Percentiles rank a stretch among this genome's conserved stretches.
Conservation (phyloP, 192 early-diverging fungal genomes). For the Funneliformis mosseae region DNA sequence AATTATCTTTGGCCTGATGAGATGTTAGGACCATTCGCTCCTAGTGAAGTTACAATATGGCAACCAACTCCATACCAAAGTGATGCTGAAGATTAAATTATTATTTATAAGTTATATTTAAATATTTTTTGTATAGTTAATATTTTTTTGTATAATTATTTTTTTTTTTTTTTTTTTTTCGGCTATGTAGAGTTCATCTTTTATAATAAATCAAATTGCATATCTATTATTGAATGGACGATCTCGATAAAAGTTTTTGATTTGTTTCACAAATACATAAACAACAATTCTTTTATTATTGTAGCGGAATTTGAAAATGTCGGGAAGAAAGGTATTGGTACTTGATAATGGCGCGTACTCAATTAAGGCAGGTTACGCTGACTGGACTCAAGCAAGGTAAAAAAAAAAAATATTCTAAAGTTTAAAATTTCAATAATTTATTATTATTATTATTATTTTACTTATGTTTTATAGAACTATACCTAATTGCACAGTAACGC, state of each 20-base stretch:
- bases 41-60: slow-evolving; percentile 23
- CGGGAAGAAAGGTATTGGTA: slow-evolving; percentile 44
- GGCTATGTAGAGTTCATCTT: no score
- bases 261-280: no score
- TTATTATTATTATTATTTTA: background rate
- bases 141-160: no score
- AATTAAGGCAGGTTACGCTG: slow-evolving; percentile 63
- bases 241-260: no score
- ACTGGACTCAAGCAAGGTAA: slow-evolving; percentile 38
- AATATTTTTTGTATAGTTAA: background rate
- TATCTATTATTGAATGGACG: no score
- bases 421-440: background rate
- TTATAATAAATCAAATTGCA: no score
- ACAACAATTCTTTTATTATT: no score
- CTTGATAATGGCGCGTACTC: slow-evolving; percentile 73
- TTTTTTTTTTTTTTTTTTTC: no score
- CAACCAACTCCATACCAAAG: slow-evolving; percentile 23
- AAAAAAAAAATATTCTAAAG: background rate
- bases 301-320: background rate
- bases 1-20: slow-evolving; percentile 28
- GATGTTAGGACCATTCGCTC: slow-evolving; percentile 11
- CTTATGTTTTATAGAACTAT: slow-evolving; percentile 40
- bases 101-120: background rate
- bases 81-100: background rate
- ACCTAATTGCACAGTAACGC: slow-evolving; percentile 62